These are phyloP conservation scores for Volvariella surrecta DNA, from an alignment of 1,284 basidiomycete genomes.

Conservation along the genomic window DNA sequence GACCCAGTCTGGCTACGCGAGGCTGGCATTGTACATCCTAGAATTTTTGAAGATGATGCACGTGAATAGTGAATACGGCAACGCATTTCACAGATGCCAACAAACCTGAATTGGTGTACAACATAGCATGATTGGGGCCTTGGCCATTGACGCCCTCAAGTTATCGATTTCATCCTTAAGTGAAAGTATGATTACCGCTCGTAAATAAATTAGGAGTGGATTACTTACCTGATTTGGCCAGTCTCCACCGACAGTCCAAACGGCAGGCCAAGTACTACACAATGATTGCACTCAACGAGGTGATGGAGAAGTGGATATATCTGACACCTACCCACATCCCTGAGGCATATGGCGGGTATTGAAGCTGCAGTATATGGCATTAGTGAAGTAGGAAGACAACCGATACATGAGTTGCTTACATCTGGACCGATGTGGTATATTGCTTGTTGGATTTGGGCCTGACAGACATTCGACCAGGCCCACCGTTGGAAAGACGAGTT, in stretches of 20 bases:
- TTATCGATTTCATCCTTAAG: constrained; percentile 29
- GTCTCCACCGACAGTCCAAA: constrained; percentile 28
- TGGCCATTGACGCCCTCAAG: constrained; percentile 41
- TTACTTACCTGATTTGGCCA: constrained; percentile 20
- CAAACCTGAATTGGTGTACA: constrained; percentile 40
- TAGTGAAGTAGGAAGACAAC: constrained; percentile 1
- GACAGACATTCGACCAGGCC: constrained; percentile 7
- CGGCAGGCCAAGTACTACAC: constrained; percentile 39
- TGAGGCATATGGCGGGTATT: constrained; percentile 48
- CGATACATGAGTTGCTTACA: constrained; percentile 22
- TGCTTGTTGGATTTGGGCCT: constrained; percentile 6
- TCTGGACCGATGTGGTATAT: constrained; percentile 5
- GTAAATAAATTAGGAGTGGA: not conserved
- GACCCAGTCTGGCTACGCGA: constrained; percentile 14
- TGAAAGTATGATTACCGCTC: constrained; percentile 1
- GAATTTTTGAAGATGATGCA: not conserved
- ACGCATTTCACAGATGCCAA: constrained; percentile 10
- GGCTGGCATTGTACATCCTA: constrained; percentile 23
- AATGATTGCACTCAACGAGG: not conserved
- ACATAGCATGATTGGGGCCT: constrained; percentile 34
- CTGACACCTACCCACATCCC: constrained; percentile 52
- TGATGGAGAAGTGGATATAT: not conserved
- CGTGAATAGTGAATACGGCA: not conserved
- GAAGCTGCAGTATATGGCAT: constrained; percentile 27
- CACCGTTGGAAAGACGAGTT: not conserved